phyloP scores from a whole-genome alignment of 345 rosid genomes.

The Murraya koenigii region DNA sequence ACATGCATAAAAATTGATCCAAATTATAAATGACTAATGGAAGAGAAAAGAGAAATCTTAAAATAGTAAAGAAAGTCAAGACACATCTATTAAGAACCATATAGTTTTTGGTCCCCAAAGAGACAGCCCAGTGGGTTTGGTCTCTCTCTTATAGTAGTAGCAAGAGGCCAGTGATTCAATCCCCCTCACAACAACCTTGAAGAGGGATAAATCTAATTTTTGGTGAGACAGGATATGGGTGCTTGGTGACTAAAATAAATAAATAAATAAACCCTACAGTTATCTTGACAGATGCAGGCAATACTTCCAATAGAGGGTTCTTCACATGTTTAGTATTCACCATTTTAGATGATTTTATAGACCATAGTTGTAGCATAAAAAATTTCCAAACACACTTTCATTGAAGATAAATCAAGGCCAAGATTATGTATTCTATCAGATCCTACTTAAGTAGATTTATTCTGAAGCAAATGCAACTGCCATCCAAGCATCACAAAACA shows the following conservation, averaged over 20 bases:
- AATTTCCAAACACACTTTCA: background rate
- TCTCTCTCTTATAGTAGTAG: too few species aligned
- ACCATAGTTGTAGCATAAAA: background rate
- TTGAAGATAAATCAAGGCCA: background rate
- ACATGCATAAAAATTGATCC: background rate
- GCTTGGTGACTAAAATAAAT: background rate
- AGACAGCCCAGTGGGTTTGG: too few species aligned
- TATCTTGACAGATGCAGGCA: background rate
- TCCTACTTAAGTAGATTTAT: background rate
- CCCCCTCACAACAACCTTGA: too few species aligned
- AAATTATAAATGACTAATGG: background rate
- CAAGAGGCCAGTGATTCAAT: too few species aligned
- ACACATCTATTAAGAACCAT: background rate
- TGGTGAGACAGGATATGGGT: background rate
- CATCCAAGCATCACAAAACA: constrained; percentile 1
- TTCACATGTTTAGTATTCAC: background rate
- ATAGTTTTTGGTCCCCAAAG: background rate
- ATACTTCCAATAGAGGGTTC: background rate
- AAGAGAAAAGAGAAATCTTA: background rate
- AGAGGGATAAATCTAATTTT: too few species aligned
- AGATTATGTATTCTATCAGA: background rate
- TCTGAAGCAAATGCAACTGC: background rate
- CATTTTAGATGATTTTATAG: background rate
- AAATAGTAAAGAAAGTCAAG: background rate
- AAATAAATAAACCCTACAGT: background rate